Evolutionary conservation across 2,329 filamentous ascomycete species (phyloP).

Genomic region (Aspergillus phoenicis): DNA sequence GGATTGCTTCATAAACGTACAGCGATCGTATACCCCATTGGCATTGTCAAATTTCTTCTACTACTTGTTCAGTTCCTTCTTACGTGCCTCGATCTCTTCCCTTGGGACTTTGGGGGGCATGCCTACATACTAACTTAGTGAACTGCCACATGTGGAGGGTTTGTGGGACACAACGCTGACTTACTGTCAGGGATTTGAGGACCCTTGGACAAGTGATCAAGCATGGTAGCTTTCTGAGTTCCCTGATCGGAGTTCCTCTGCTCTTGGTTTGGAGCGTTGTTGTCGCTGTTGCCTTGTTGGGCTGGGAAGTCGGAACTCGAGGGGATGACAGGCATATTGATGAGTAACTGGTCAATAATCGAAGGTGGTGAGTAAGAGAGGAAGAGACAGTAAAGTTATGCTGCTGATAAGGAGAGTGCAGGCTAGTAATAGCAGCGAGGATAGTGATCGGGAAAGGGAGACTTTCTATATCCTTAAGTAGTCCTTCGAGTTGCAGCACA

Average conservation of each 20-base stretch:
- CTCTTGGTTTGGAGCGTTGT: conserved; percentile 21
- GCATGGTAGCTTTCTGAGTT: conserved; percentile 40
- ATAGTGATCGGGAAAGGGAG: neutral
- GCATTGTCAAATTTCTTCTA: neutral
- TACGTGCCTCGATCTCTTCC: conserved; percentile 68
- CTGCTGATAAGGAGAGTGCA: neutral
- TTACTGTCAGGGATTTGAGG: conserved; percentile 48
- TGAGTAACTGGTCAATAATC: neutral
- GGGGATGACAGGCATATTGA: conserved; percentile 36
- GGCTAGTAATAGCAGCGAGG: neutral
- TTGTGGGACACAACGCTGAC: conserved; percentile 12
- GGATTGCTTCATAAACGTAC: too few relatives aligned
- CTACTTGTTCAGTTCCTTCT: conserved; percentile 66
- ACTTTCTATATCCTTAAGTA: conserved; percentile 4
- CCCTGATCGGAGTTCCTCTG: conserved; percentile 28
- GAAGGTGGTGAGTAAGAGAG: neutral
- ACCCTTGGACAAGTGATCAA: conserved; percentile 46
- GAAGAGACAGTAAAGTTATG: neutral
- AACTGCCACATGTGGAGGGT: neutral
- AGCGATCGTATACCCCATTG: neutral
- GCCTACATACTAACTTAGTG: conserved; percentile 27
- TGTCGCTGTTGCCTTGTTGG: conserved; percentile 23
- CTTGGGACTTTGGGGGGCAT: conserved; percentile 54
- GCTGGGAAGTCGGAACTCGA: conserved; percentile 28
- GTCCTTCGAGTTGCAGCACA: neutral